Conservation (phyloP, 2,329 filamentous ascomycete species). For the Neophaeococcomyces aloes region DNA sequence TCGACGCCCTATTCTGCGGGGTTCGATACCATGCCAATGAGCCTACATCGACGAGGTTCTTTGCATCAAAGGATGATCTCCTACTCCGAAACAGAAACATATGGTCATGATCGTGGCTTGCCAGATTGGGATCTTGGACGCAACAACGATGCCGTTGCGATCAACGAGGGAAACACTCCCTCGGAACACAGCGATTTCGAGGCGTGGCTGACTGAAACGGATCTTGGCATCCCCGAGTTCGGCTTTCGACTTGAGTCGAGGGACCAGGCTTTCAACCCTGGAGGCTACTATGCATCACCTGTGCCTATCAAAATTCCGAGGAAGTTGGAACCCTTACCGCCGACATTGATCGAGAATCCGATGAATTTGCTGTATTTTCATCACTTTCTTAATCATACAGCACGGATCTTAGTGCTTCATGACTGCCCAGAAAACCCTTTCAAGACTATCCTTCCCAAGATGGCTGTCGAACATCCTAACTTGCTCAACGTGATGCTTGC, state of each 20-base stretch:
- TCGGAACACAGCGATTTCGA: constrained; percentile 25
- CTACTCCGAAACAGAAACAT: constrained; percentile 29
- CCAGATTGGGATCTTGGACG: constrained; percentile 58
- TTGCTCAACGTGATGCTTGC: constrained; percentile 67
- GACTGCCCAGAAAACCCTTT: constrained; percentile 53
- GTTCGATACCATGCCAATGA: constrained; percentile 7
- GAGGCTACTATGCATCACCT: constrained; percentile 60
- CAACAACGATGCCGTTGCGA: constrained; percentile 61
- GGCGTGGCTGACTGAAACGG: constrained; percentile 20
- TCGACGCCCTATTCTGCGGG: constrained; percentile 5
- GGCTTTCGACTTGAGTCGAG: constrained; percentile 39
- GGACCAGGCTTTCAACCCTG: constrained; percentile 46
- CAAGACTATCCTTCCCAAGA: constrained; percentile 50
- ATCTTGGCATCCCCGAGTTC: constrained; percentile 30
- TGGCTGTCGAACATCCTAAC: constrained; percentile 41
- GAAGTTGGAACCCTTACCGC: constrained; percentile 46
- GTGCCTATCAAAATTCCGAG: constrained; percentile 55
- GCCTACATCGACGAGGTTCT: constrained; percentile 18
- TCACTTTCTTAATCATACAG: constrained; percentile 70
- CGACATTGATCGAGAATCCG: constrained; percentile 54
- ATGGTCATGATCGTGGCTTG: constrained; percentile 61
- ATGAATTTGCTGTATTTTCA: constrained; percentile 72
- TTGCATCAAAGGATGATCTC: constrained; percentile 22
- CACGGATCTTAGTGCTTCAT: constrained; percentile 53
- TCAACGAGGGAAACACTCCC: constrained; percentile 39